Percentiles rank a stretch among this genome's conserved stretches.
phyloP scores from a whole-genome alignment of 2,329 filamentous ascomycete species.

The Colletotrichum sublineola region DNA sequence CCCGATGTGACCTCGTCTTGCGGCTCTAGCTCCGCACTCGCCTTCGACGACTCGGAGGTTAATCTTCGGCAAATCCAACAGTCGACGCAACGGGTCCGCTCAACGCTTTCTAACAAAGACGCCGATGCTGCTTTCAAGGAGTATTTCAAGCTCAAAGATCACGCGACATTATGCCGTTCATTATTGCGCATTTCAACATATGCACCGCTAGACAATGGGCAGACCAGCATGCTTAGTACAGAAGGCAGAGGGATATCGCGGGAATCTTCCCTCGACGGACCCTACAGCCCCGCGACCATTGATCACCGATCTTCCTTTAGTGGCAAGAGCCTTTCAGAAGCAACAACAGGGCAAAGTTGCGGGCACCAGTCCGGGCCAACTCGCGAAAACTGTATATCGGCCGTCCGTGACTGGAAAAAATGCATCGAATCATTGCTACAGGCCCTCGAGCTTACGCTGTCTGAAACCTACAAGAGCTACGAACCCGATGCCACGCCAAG shows the following conservation, averaged over 20 bases:
- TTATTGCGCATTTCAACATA: slow-evolving; percentile 5
- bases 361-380: slow-evolving; percentile 45
- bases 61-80: slow-evolving; percentile 53
- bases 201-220: background rate
- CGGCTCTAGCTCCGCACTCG: slow-evolving; percentile 46
- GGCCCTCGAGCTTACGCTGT: slow-evolving; percentile 56
- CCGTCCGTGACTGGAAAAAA: slow-evolving; percentile 60
- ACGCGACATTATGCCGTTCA: slow-evolving; percentile 8
- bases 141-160: slow-evolving; percentile 55
- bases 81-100: slow-evolving; percentile 53
- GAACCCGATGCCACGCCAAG: slow-evolving; percentile 58
- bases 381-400: slow-evolving; percentile 50
- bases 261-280: slow-evolving; percentile 10
- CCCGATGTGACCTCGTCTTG: background rate
- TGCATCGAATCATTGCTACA: slow-evolving; percentile 58
- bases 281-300: background rate
- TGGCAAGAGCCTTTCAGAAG: slow-evolving; percentile 19
- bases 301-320: slow-evolving; percentile 16
- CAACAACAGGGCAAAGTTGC: slow-evolving; percentile 34
- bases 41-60: slow-evolving; percentile 50
- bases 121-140: slow-evolving; percentile 61
- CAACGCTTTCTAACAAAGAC: slow-evolving; percentile 50
- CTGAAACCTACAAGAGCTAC: slow-evolving; percentile 60
- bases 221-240: background rate
- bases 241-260: background rate